Percentiles rank a stretch among this genome's conserved stretches.
phyloP scores from a whole-genome alignment of 345 rosid genomes.

The Heritiera littoralis region DNA sequence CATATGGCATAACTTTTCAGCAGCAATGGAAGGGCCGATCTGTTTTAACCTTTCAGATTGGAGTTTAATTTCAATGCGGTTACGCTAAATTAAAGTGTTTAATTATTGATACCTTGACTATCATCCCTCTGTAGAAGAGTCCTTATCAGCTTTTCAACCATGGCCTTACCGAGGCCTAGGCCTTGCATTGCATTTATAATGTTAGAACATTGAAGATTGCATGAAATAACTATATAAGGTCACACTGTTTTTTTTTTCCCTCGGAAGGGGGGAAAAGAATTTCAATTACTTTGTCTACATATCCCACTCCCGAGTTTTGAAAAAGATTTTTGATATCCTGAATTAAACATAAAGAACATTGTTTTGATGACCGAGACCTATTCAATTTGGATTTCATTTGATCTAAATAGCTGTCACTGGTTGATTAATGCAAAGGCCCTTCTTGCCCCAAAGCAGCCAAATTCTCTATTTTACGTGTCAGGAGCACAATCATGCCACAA shows the following conservation, averaged over 20 bases:
- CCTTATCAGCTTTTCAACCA: conserved; percentile 79
- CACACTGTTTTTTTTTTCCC: no score
- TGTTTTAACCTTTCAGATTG: not conserved
- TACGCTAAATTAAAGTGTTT: conserved; percentile 15
- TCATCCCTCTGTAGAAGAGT: conserved; percentile 80
- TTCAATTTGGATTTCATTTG: not conserved
- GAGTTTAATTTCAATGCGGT: not conserved
- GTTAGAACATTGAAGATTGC: no score
- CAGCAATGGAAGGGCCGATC: not conserved
- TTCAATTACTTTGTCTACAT: not conserved
- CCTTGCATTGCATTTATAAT: conserved; percentile 36
- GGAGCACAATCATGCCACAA: not conserved
- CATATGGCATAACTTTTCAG: not conserved
- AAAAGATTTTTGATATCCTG: not conserved
- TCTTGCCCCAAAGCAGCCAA: not conserved
- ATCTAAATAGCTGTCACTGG: not conserved
- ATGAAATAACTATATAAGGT: no score
- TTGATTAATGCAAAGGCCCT: no score
- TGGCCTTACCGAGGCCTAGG: conserved; percentile 93
- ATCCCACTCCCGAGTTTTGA: not conserved
- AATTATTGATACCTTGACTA: not conserved
- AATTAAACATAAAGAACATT: not conserved
- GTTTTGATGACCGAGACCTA: not conserved
- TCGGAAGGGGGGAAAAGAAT: no score
- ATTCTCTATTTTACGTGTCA: not conserved